These are phyloP conservation scores for Botrytis byssoidea DNA, from an alignment of 2,329 filamentous ascomycete genomes.

Conservation along the genomic window DNA sequence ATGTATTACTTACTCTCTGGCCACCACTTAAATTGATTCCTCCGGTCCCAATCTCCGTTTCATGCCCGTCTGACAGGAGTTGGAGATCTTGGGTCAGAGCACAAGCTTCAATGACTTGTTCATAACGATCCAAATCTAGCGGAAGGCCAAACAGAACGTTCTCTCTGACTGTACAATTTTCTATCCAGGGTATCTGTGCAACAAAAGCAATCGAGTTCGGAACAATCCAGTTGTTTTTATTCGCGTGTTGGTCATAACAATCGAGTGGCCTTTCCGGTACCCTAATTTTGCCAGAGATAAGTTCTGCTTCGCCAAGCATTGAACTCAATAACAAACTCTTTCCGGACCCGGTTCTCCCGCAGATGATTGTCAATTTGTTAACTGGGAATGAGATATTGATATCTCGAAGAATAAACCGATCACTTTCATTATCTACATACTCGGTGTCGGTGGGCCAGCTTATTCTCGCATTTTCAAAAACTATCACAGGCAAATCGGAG, in stretches of 20 bases:
- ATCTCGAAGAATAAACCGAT: slow-evolving; percentile 60
- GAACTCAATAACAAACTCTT: slow-evolving; percentile 73
- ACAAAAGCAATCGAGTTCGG: slow-evolving; percentile 68
- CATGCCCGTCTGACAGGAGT: slow-evolving; percentile 70
- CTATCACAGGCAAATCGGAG: slow-evolving; percentile 44
- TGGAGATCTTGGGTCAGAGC: slow-evolving; percentile 71
- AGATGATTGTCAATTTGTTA: slow-evolving; percentile 68
- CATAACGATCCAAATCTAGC: slow-evolving; percentile 63
- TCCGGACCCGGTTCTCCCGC: slow-evolving; percentile 72
- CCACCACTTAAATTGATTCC: slow-evolving; percentile 81
- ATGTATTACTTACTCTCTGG: slow-evolving; percentile 45
- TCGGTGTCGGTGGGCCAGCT: slow-evolving; percentile 51
- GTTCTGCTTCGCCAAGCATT: slow-evolving; percentile 71
- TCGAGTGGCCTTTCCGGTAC: slow-evolving; percentile 48
- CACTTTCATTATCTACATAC: slow-evolving; percentile 15
- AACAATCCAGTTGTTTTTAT: slow-evolving; percentile 62
- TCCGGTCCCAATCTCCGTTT: slow-evolving; percentile 77
- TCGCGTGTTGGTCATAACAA: slow-evolving; percentile 60
- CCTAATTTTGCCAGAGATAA: slow-evolving; percentile 60
- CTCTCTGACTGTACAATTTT: slow-evolving; percentile 72
- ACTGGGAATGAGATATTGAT: slow-evolving; percentile 64
- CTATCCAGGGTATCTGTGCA: slow-evolving; percentile 79
- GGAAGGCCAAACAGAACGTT: slow-evolving; percentile 77
- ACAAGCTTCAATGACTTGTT: slow-evolving; percentile 66
- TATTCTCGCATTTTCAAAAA: slow-evolving; percentile 64